Base-by-base conservation (phyloP, 1,139 yeast species). In the Chernovozyma aurita region DNA sequence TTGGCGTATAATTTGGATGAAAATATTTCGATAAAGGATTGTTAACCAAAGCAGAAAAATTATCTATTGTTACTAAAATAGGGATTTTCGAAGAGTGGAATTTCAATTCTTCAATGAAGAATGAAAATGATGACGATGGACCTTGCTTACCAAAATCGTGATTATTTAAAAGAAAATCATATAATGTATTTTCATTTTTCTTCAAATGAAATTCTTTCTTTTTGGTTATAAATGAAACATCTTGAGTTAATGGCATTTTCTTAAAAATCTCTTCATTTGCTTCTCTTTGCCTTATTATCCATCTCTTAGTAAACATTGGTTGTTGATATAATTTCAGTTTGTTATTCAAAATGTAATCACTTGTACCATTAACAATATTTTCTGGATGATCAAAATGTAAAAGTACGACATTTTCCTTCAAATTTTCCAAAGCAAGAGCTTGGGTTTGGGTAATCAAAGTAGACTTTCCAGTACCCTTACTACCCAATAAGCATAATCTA, bases 391-490 rank as follows among this genome's bases (percentile, higher is more conserved):
- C 78, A 20, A 90, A 61, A 41, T 86, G 87, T 34, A 90, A 53
- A 3, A 85, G 63, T 15, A 86, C 64, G 16, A 75, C 67, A 25
- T 76, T 71, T n/a, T 60, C 48, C 9, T 66, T 61, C 38, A 48
- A 49, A 30, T 70, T 54, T 4, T 80, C 78, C 31, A 73, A 51
- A 1, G 70, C 56, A 36, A 69, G 53, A 0, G 92, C 82, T 39
- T 84, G 83, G 1, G 81, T 70, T 56, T 90, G 96, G 0, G 92
- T 63, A 34, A 90, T 50, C 28, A 83, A 57, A 0, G 88, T 77
- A 3, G 92, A 76, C 62, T 90, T 90, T 9, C 97, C 97, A 9
- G 75, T 71, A 32, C 96, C 96, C 33, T 76, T 64, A 39, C 73
- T 79, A 30, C 97, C 97, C 24, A 76, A 59, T 17, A 90, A 47